Base-by-base conservation (phyloP, 1,139 yeast species). In the Geotrichum carabidarum region DNA sequence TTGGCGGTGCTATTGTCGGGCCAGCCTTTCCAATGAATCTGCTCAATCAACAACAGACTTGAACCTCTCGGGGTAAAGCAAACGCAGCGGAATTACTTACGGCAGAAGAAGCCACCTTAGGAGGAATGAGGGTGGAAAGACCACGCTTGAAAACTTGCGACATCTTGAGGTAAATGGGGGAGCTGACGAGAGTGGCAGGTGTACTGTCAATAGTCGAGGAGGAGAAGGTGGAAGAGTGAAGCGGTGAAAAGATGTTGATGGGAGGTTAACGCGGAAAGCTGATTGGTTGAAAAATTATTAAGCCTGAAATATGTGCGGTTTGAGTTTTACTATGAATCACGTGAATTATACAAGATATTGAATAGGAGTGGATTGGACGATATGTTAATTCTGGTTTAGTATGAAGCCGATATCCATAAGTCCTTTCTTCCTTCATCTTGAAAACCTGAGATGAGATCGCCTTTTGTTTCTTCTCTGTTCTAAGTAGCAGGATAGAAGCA, bases 61-160 rank as follows among this genome's bases (percentile, higher is more conserved):
- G 11, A 30, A 49, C 15, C 6, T 44, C 46, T 22, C 42, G 27
- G n/a, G 22, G 12, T 18, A 22, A 22, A 3, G 27, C 5, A 34
- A 44, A 15, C n/a, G 7, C 6, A n/a, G 12, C 15, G 22, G 11
- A 18, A 44, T 17, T 49, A 84, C 91, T 70, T 81, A 86, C 94
- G 76, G 84, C 81, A 56, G 96, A 94, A 62, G 98, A 90, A 58
- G 96, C 97, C 71, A 93, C 84, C 94, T 93, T 93, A 72, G 99
- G 99, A 68, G 99, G 99, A 71, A 93, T 90, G 78, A 93, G 81
- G 69, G 98, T 86, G 65, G 98, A 90, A 74, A 93, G 81, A 70
- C 86, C 86, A 78, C 97, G 91, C 84, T 87, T 90, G 71, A 82
- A 79, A 74, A 90, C 79, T 78, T 84, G 84, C 69, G 95, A 87